These are phyloP conservation scores for Colletotrichum tamarilloi DNA, from an alignment of 2,329 filamentous ascomycete genomes.

Conservation along the genomic window DNA sequence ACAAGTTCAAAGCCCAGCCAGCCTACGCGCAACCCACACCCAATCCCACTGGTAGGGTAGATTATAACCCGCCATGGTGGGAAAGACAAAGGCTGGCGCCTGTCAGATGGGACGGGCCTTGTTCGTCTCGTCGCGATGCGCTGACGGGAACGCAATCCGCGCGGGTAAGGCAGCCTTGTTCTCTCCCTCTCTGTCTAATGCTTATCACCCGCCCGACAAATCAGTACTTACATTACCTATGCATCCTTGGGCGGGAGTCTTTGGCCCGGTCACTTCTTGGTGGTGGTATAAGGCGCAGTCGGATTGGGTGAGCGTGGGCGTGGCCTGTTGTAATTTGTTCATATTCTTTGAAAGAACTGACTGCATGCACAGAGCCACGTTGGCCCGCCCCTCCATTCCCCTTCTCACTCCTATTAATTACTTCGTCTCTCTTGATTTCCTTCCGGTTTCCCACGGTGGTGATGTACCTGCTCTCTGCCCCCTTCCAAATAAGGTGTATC, in stretches of 20 bases:
- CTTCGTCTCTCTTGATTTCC: neutral
- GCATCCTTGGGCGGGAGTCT: no score
- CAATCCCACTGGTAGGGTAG: neutral
- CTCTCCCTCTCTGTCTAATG: neutral
- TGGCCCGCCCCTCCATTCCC: neutral
- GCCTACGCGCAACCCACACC: neutral
- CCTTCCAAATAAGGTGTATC: neutral
- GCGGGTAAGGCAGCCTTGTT: neutral
- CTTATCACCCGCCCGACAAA: neutral
- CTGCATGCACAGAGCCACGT: constrained; percentile 7
- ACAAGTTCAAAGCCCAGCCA: neutral
- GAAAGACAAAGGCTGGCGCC: constrained; percentile 9
- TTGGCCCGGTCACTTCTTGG: neutral
- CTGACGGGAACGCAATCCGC: constrained; percentile 15
- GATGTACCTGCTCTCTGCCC: neutral
- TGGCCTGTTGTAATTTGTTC: neutral
- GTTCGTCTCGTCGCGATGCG: constrained; percentile 31
- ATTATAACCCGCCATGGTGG: constrained; percentile 3
- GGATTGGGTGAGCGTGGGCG: neutral
- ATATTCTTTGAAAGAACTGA: neutral
- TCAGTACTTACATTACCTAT: no score
- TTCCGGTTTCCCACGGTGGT: neutral
- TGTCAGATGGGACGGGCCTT: constrained; percentile 35
- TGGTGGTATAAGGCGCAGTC: neutral
- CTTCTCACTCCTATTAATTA: neutral